Evolutionary conservation across 805 yeast species (phyloP).

Genomic region (Saccharomycopsis babjevae): DNA sequence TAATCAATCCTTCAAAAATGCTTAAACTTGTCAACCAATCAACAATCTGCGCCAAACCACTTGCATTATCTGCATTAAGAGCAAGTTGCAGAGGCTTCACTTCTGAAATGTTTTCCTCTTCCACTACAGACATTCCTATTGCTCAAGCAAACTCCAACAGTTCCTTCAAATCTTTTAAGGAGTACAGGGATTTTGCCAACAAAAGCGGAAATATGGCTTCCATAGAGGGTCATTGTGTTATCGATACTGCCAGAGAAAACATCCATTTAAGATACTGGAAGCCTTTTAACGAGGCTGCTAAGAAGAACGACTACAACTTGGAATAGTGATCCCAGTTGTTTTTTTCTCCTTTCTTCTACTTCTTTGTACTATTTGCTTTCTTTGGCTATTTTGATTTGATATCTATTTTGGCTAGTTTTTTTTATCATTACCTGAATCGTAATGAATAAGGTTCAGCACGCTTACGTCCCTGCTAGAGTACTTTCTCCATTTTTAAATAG

Average conservation of each 20-base stretch:
- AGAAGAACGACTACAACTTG: not conserved
- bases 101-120: not conserved
- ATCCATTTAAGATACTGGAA: not conserved
- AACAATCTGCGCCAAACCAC: not conserved
- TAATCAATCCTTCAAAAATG: not conserved
- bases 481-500: too few relatives aligned
- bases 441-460: too few relatives aligned
- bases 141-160: not conserved
- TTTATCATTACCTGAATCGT: too few relatives aligned
- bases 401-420: too few relatives aligned
- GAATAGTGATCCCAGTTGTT: too few relatives aligned
- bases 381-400: too few relatives aligned
- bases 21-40: not conserved
- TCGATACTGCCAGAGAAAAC: not conserved
- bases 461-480: too few relatives aligned
- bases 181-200: not conserved
- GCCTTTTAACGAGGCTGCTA: not conserved
- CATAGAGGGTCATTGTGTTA: not conserved
- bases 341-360: not conserved
- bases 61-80: not conserved
- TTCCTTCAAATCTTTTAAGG: not conserved
- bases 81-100: not conserved
- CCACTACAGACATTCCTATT: not conserved
- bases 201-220: not conserved
- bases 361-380: too few relatives aligned